These are phyloP conservation scores for Theobroma cacao DNA, from an alignment of 345 rosid species.

Conservation along the genomic window DNA sequence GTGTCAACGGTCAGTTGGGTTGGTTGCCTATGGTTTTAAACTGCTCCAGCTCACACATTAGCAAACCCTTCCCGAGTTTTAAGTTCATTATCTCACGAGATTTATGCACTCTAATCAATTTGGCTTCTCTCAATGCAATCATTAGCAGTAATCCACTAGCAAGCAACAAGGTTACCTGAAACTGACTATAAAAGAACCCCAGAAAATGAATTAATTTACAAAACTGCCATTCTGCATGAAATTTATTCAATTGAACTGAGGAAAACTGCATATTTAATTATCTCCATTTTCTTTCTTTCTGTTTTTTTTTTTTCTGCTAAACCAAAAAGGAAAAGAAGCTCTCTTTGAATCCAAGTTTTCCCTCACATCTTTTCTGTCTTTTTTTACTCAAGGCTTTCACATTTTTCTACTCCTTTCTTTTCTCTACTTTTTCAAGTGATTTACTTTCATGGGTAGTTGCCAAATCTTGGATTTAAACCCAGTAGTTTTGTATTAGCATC, in stretches of 20 bases:
- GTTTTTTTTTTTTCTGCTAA: background rate
- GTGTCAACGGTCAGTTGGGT: background rate
- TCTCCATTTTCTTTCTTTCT: background rate
- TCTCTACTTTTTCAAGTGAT: slow-evolving; percentile 26
- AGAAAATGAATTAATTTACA: background rate
- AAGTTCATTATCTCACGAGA: slow-evolving; percentile 4
- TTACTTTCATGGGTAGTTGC: slow-evolving; percentile 57
- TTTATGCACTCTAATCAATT: background rate
- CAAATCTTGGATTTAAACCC: slow-evolving; percentile 44
- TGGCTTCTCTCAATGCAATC: background rate
- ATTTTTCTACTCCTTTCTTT: slow-evolving; percentile 82
- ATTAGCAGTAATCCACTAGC: background rate
- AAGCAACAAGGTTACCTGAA: background rate
- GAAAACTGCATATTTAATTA: background rate
- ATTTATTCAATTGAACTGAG: background rate
- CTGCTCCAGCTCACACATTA: background rate
- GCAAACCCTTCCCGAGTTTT: background rate
- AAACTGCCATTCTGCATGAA: background rate
- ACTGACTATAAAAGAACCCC: background rate
- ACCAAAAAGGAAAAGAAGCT: background rate
- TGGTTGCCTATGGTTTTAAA: too few species aligned
- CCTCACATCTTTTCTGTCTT: background rate
- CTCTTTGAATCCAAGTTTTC: slow-evolving; percentile 2
- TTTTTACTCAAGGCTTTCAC: slow-evolving; percentile 17
- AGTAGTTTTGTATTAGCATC: slow-evolving; percentile 11